These are phyloP conservation scores for Diaporthe velutina DNA, from an alignment of 2,329 filamentous ascomycete species.

Conservation along the genomic window DNA sequence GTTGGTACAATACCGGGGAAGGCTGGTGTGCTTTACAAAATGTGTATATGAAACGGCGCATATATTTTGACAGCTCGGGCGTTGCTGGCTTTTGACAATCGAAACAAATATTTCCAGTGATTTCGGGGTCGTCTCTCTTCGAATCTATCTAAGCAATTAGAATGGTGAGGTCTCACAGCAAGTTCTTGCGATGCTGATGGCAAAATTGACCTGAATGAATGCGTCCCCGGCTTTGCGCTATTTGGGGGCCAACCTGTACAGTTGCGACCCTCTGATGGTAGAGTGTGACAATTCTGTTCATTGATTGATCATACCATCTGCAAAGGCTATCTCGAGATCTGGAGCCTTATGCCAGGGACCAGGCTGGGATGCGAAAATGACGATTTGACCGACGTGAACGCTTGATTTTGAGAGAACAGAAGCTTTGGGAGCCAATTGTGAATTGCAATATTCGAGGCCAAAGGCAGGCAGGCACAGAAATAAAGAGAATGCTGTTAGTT, in stretches of 20 bases:
- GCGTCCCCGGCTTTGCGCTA: too few relatives aligned
- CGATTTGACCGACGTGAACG: background rate
- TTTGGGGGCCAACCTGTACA: too few relatives aligned
- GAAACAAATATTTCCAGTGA: background rate
- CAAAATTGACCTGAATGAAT: too few relatives aligned
- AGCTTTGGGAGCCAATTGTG: accelerated
- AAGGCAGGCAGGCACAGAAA: background rate
- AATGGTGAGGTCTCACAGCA: background rate
- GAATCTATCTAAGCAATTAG: background rate
- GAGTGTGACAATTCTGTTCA: background rate
- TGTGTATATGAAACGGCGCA: slow-evolving; percentile 34
- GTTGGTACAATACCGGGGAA: slow-evolving; percentile 15
- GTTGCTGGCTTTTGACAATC: slow-evolving; percentile 22
- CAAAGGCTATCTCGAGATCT: background rate
- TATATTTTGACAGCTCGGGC: slow-evolving; percentile 17
- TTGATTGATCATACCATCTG: background rate
- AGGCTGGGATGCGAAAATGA: background rate
- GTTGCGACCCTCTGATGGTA: background rate
- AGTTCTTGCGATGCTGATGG: background rate
- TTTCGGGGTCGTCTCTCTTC: background rate
- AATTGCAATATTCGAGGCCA: too few relatives aligned
- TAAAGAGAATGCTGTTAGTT: background rate
- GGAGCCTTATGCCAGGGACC: background rate
- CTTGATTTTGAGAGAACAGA: background rate
- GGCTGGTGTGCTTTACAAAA: slow-evolving; percentile 13